phyloP scores from a whole-genome alignment of 805 yeast genomes.

The Osmozyma mogii region DNA sequence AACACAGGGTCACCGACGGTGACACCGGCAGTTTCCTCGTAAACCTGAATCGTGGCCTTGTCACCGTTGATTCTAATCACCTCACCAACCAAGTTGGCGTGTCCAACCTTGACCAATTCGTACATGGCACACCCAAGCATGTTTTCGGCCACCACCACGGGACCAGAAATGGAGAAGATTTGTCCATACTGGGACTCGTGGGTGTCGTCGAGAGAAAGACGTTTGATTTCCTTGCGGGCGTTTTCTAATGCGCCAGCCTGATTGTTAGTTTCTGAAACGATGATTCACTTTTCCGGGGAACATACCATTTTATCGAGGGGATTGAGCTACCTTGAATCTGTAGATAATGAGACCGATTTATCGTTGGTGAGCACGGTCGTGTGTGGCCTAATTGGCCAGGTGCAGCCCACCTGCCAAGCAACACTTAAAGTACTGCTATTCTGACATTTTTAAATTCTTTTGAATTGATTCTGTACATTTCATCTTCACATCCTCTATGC shows the following conservation, averaged over 20 bases:
- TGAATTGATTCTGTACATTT: too few species aligned
- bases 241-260: constrained; percentile 96
- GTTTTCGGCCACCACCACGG: constrained; percentile 95
- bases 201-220: constrained; percentile 65
- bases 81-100: constrained; percentile 94
- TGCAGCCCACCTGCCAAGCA: too few species aligned
- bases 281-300: neutral
- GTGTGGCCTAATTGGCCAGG: neutral
- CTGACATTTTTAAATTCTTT: too few species aligned
- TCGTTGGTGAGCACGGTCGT: neutral
- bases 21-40: constrained; percentile 98
- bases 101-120: constrained; percentile 97
- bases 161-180: constrained; percentile 94
- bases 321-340: neutral
- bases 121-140: constrained; percentile 99
- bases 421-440: too few species aligned
- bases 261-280: constrained; percentile 2
- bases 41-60: constrained; percentile 97
- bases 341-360: neutral
- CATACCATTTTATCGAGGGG: too few species aligned
- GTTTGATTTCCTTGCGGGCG: constrained; percentile 89
- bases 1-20: constrained; percentile 98
- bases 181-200: constrained; percentile 78
- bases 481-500: too few species aligned
- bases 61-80: constrained; percentile 95